Evolutionary conservation across 352 stramenopile genomes (phyloP), one percentile per base, ranked within the genome.

Genomic region (Phytophthora fragariaefolia): DNA sequence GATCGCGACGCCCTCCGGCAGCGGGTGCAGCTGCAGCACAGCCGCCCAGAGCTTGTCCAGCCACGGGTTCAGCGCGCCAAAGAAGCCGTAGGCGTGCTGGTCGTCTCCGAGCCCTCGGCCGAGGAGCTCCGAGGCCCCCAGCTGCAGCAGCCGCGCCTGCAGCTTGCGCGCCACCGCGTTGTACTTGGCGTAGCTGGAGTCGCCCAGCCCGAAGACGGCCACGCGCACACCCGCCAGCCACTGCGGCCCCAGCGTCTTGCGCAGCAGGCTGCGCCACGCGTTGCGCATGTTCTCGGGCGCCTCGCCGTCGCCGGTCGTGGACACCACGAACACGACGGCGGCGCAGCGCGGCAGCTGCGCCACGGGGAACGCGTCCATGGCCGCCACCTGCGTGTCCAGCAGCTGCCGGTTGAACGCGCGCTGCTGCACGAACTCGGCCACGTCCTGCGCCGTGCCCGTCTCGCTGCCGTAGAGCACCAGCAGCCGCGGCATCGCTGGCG

Each of bases 121-220:
- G 8, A 93, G 65, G 38, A 97, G 66, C 58, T 96, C 83, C 6
- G 43, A 76, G 0, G 87, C 90, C 8, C 92, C 91, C 22, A 98
- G 77, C 63, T 98, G 92, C 54, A 92, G 45, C 38, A 98, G 69
- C 6, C 93, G 83, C 23, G 80, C 83, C 52, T 97, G 82, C 23
- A 98, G 73, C 30, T 87, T 89, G 4, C 92, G 73, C 12, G 89
- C 95, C 18, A 96, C 88, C 0, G 90, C 89, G 55, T 98, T 98
- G 77, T 95, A 98, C 76, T 98, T 97, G 63, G 83, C 85, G 72
- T 98, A 98, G 32, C 80, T 93, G 42, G 89, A 97, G 73, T 98
- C 93, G 9, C 95, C 95, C 24, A 98, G 69, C 23, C 95, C 94
- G 67, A 98, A 98, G 46, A 98, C 87, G 4, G 92, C 91, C 40